These are phyloP conservation scores for Kodamaea plutei DNA, from an alignment of 1,139 yeast species.

Conservation along the genomic window DNA sequence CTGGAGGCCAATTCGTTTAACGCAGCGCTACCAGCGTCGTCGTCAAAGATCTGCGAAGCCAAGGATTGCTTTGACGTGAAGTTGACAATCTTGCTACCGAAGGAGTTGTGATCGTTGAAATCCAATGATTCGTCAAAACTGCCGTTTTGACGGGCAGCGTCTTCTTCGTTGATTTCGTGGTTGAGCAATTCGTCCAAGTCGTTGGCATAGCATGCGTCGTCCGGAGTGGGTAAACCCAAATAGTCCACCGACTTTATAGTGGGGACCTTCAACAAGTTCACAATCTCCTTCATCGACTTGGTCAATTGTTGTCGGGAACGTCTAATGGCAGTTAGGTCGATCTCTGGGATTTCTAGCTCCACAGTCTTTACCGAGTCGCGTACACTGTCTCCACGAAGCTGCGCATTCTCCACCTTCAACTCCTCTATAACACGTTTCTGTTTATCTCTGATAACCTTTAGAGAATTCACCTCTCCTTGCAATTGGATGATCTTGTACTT, in stretches of 20 bases:
- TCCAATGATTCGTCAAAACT: slow-evolving; percentile 11
- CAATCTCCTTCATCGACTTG: slow-evolving; percentile 40
- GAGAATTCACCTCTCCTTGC: slow-evolving; percentile 51
- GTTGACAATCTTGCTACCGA: slow-evolving; percentile 6
- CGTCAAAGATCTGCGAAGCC: slow-evolving; percentile 12
- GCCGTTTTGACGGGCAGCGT: slow-evolving; percentile 4
- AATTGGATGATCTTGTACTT: slow-evolving; percentile 50
- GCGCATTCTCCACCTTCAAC: slow-evolving; percentile 19
- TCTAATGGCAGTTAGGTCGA: slow-evolving; percentile 38
- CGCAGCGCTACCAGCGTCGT: slow-evolving; percentile 6
- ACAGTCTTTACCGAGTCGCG: neutral
- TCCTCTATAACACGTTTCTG: slow-evolving; percentile 28
- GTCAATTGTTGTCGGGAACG: slow-evolving; percentile 38
- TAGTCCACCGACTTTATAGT: slow-evolving; percentile 18
- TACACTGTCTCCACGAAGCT: slow-evolving; percentile 2
- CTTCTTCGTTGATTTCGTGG: slow-evolving; percentile 6
- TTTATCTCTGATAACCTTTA: slow-evolving; percentile 34
- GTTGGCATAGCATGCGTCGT: slow-evolving; percentile 8
- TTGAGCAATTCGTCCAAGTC: slow-evolving; percentile 15
- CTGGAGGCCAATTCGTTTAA: slow-evolving; percentile 5
- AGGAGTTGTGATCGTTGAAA: slow-evolving; percentile 9
- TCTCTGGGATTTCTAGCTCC: slow-evolving; percentile 29
- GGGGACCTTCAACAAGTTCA: slow-evolving; percentile 38
- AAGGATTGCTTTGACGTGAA: slow-evolving; percentile 10
- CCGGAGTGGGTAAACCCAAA: slow-evolving; percentile 18